phyloP scores from a whole-genome alignment of 1,139 yeast genomes.

The Saccharomyces hybrid region DNA sequence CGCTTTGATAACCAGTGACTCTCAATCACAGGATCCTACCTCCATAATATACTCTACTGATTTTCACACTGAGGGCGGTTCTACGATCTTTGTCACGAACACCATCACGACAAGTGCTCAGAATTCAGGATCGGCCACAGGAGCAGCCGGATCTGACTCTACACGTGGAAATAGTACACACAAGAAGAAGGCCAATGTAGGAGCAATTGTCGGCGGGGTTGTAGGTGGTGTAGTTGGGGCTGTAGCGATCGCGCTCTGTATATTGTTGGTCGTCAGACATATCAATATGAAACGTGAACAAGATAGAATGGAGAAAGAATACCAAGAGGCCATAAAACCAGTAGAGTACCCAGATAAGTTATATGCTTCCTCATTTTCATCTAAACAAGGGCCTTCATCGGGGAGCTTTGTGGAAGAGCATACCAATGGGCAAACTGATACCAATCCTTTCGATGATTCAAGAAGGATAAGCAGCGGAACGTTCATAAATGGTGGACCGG shows the following conservation, averaged over 20 bases:
- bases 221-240: slow-evolving; percentile 33
- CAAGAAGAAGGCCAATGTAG: slow-evolving; percentile 23
- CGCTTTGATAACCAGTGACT: not conserved
- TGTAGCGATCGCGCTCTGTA: slow-evolving; percentile 16
- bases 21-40: slow-evolving; percentile 3
- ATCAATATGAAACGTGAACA: slow-evolving; percentile 29
- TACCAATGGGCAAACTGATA: slow-evolving; percentile 7
- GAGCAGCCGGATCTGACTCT: slow-evolving; percentile 8
- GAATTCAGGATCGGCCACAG: slow-evolving; percentile 5
- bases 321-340: slow-evolving; percentile 34
- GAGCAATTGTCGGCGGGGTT: slow-evolving; percentile 33
- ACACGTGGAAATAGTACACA: slow-evolving; percentile 7
- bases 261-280: slow-evolving; percentile 26
- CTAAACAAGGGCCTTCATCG: slow-evolving; percentile 4
- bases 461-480: slow-evolving; percentile 30
- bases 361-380: slow-evolving; percentile 11
- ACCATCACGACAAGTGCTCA: slow-evolving; percentile 24
- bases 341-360: slow-evolving; percentile 21
- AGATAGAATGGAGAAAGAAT: slow-evolving; percentile 33
- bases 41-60: slow-evolving; percentile 22
- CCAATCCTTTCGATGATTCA: slow-evolving; percentile 30
- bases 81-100: slow-evolving; percentile 25
- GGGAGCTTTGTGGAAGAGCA: slow-evolving; percentile 5
- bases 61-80: slow-evolving; percentile 28
- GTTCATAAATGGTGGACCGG: slow-evolving; percentile 13